Evolutionary conservation across 257 asterid genomes (phyloP), one percentile per base, ranked within the genome.

Genomic region (Ocimum tenuiflorum): DNA sequence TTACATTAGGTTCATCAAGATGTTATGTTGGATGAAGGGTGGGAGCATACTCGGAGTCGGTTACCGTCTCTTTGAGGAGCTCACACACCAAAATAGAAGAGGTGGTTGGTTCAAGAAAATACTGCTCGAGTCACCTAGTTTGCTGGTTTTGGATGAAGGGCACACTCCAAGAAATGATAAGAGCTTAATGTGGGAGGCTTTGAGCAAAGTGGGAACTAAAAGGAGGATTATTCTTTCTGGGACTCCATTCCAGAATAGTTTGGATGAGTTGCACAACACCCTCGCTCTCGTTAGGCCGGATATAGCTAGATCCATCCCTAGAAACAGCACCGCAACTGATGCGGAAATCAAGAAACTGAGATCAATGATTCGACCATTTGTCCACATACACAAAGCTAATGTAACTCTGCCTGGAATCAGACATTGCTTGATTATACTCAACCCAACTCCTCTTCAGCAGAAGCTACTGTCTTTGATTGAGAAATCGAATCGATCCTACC

Each of bases 211-310:
- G 13, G 66, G 70, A 13, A 88, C 96, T 0, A 60, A 66, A n/a
- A 69, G 91, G 48, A 87, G 88, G 11, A 75, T 89, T 18, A 87
- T 91, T 35, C 73, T 91, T 4, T 91, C 96, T 0, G 98, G 96
- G 6, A 91, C 95, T 8, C 96, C 89, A 0, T 91, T 91, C 41
- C 96, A 91, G 83, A 91, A 88, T 73, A 85, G 82, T 53, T 81
- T 85, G 3, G 22, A 49, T 0, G 92, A 89, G 85, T 80, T 91
- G 22, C 76, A 72, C 79, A 91, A 87, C 56, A 91, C 95, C 0
- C 68, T 91, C 12, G 75, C 81, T 24, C 65, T 91, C 0, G 95
- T 85, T n/a, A 82, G 82, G 27, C 95, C 95, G 0, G 36, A 63
- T 48, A 61, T 83, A 36, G 71, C 87, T 1, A 76, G 69, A 17